Base-by-base conservation (phyloP, 2,329 filamentous ascomycete species). In the Atkinsonella hypoxylon region DNA sequence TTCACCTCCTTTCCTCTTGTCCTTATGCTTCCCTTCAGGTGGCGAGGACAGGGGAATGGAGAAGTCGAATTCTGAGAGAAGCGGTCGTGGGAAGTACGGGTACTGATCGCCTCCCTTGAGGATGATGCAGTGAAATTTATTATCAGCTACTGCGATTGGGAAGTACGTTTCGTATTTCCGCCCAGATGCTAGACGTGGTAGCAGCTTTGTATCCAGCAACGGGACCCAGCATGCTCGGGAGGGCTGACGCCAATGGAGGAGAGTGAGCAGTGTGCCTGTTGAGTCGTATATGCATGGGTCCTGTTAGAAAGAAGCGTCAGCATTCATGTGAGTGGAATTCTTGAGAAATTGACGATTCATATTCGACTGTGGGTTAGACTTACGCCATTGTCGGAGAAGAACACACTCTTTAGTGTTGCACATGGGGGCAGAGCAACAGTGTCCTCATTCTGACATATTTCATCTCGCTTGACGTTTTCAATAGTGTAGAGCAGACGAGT, bases 81-180 rank as follows among this genome's bases (percentile, higher is more conserved):
- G 73, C 2, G 89, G 90, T 10, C 87, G 83, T 11, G 89, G 93
- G 70, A 91, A 97, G 71, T 93, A 96, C 0, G 91, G 90, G 62
- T 96, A 88, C 62, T 85, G 80, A 63, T 98, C 93, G 36, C 86
- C 87, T 55, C 93, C 93, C 70, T 98, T 98, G 62, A 98, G 82
- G 60, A 98, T 97, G 69, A 98, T 96, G 71, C 94, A 98, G 74
- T 97, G 91, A 68, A 98, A 98, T 62, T 86, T 91, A 61, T 86
- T 78, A 59, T 90, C 82, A 2, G 91, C 89, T 1, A 97, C 90
- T 1, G 93, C 93, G 32, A 98, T 88, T 1, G 93, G 93, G 79
- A 90, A 98, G 72, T 98, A 98, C 0, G 76, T 80, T 68, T 98
- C 93, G 56, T 85, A 79, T 67, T 95, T 96, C 52, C 84, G 83